A percentile compares a stretch with the other conserved stretches of the same genome.
Evolutionary conservation across 768 basidiomycete genomes (phyloP).

Genomic region (Rhodotorula diobovata): DNA sequence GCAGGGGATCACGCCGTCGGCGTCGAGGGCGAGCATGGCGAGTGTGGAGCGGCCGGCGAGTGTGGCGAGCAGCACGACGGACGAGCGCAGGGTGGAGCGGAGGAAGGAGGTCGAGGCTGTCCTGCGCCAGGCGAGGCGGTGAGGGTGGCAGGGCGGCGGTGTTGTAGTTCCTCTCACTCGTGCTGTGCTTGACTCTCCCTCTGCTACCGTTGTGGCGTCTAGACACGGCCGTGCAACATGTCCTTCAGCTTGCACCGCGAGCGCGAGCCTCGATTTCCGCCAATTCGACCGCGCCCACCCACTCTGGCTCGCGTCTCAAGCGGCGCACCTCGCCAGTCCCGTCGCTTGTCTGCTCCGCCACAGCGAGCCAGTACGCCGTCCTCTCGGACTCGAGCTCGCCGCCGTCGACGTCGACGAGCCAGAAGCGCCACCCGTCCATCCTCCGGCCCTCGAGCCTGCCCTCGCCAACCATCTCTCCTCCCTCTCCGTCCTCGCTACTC

Average conservation of each 20-base stretch:
- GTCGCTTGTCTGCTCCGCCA: background rate
- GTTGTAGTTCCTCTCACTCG: too few species aligned
- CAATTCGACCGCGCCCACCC: background rate
- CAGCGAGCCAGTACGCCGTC: background rate
- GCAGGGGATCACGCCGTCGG: too few species aligned
- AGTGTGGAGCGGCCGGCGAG: background rate
- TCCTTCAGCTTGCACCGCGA: background rate
- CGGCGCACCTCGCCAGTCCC: background rate
- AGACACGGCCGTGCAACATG: too few species aligned
- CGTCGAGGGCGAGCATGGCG: too few species aligned
- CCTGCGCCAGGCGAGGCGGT: conserved; percentile 7
- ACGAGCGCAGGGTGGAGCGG: background rate
- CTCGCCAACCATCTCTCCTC: background rate
- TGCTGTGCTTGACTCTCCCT: too few species aligned
- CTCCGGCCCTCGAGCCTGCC: background rate
- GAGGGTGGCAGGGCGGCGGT: too few species aligned
- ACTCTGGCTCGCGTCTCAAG: background rate
- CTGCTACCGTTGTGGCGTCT: too few species aligned
- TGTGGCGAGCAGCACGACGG: background rate
- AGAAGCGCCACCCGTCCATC: background rate
- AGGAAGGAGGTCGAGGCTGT: conserved; percentile 24
- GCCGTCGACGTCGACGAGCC: too few species aligned
- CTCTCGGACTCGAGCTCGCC: background rate
- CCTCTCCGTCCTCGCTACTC: background rate
- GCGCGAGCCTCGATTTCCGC: background rate